Conservation (phyloP, 2,329 filamentous ascomycete genomes). For the Bipolaris oryzae region DNA sequence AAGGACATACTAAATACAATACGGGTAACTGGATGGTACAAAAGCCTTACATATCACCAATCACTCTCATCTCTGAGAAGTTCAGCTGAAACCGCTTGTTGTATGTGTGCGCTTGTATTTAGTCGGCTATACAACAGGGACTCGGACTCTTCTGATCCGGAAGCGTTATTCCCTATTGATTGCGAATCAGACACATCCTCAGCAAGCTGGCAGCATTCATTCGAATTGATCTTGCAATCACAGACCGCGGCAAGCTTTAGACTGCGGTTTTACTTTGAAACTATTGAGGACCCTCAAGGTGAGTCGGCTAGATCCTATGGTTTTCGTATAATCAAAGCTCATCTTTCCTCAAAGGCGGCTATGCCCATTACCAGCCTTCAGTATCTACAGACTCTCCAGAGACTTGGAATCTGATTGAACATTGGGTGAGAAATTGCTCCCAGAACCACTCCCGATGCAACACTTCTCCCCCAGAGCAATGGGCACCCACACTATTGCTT, state of each 20-base stretch:
- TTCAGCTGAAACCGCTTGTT: neutral
- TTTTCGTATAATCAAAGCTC: neutral
- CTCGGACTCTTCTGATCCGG: neutral
- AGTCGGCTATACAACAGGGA: neutral
- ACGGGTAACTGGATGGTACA: neutral
- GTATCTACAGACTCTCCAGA: slow-evolving; percentile 1
- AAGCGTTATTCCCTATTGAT: neutral
- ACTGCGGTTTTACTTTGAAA: neutral
- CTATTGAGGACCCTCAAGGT: neutral
- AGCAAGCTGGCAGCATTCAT: slow-evolving; percentile 1
- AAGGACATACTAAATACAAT: neutral
- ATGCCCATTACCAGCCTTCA: neutral
- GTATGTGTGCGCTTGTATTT: neutral
- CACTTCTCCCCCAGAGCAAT: neutral
- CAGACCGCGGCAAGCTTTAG: neutral
- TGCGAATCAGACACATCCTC: slow-evolving; percentile 2
- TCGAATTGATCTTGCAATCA: neutral
- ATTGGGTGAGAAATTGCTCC: neutral
- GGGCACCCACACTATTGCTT: neutral
- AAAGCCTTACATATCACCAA: neutral
- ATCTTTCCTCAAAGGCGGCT: neutral
- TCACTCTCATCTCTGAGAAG: neutral
- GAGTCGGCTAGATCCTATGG: neutral
- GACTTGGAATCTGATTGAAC: neutral
- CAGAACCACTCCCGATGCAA: neutral